These are phyloP conservation scores for Sphaceloma murrayae DNA, from an alignment of 2,329 filamentous ascomycete genomes.

Conservation along the genomic window DNA sequence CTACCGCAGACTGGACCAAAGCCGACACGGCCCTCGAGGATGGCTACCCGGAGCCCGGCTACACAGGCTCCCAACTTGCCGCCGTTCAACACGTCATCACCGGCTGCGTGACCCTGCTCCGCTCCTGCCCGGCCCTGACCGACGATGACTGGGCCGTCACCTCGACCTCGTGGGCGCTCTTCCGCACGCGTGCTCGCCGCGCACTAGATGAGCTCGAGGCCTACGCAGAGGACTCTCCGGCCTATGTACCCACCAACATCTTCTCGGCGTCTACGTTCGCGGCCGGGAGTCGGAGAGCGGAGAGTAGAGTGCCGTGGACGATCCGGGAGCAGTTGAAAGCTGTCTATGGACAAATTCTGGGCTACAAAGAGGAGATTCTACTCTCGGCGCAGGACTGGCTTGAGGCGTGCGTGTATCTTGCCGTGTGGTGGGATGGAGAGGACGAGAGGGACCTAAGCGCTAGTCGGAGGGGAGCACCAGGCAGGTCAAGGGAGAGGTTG, in stretches of 20 bases:
- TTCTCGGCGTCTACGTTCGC: slow-evolving; percentile 42
- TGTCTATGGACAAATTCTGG: slow-evolving; percentile 72
- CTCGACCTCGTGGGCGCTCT: slow-evolving; percentile 72
- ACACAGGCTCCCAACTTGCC: slow-evolving; percentile 64
- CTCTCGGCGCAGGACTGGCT: slow-evolving; percentile 80
- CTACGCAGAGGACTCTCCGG: slow-evolving; percentile 66
- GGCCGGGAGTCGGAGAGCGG: slow-evolving; percentile 61
- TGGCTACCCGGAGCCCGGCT: slow-evolving; percentile 54
- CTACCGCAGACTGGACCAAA: slow-evolving; percentile 66
- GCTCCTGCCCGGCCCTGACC: slow-evolving; percentile 59
- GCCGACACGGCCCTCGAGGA: slow-evolving; percentile 53
- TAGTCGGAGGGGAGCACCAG: slow-evolving; percentile 34
- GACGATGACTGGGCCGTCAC: slow-evolving; percentile 71
- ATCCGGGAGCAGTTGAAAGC: slow-evolving; percentile 77
- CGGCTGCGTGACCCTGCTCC: slow-evolving; percentile 58
- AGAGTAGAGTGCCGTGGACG: slow-evolving; percentile 79
- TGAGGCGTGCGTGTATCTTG: slow-evolving; percentile 72
- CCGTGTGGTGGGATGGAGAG: slow-evolving; percentile 89
- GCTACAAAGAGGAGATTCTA: slow-evolving; percentile 65
- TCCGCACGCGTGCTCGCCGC: slow-evolving; percentile 63
- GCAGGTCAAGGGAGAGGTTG: slow-evolving; percentile 34
- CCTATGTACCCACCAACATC: slow-evolving; percentile 32
- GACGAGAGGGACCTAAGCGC: slow-evolving; percentile 44
- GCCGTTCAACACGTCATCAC: slow-evolving; percentile 66
- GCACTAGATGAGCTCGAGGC: slow-evolving; percentile 61